phyloP scores from a whole-genome alignment of 192 early-diverging fungal genomes.

The Coemansia sp. region DNA sequence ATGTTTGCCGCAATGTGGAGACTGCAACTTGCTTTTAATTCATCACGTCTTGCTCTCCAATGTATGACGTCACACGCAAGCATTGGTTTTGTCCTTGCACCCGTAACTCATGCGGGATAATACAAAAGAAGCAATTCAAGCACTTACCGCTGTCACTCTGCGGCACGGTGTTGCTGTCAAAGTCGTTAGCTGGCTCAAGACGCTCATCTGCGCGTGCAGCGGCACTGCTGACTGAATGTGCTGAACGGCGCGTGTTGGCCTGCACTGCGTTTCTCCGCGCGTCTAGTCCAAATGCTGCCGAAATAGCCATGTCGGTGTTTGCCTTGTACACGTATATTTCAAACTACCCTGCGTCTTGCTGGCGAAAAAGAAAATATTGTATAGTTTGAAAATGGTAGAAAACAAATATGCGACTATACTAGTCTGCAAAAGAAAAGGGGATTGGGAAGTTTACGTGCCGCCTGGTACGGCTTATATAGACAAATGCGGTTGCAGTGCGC shows the following conservation, averaged over 20 bases:
- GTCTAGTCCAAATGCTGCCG: constrained; percentile 34
- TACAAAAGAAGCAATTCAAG: background rate
- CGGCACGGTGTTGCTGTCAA: background rate
- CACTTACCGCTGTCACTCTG: constrained; percentile 2
- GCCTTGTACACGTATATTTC: background rate
- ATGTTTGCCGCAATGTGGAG: background rate
- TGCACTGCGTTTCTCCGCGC: background rate
- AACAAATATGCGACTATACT: background rate
- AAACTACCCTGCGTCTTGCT: background rate
- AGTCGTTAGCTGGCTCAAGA: background rate
- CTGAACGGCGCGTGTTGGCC: background rate
- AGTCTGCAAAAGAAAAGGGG: background rate
- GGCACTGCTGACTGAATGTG: background rate
- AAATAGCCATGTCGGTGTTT: constrained; percentile 24
- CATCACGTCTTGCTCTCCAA: too few relatives aligned
- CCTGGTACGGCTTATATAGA: constrained; percentile 4
- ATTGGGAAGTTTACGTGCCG: background rate
- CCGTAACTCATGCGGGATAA: background rate
- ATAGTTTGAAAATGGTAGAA: background rate
- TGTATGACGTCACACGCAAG: background rate
- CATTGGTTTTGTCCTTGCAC: background rate
- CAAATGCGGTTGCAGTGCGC: background rate
- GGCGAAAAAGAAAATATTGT: background rate
- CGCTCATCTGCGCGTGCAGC: background rate
- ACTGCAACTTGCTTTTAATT: too few relatives aligned